These are phyloP conservation scores for Wickerhamia fluorescens DNA, from an alignment of 805 yeast species.

Conservation along the genomic window DNA sequence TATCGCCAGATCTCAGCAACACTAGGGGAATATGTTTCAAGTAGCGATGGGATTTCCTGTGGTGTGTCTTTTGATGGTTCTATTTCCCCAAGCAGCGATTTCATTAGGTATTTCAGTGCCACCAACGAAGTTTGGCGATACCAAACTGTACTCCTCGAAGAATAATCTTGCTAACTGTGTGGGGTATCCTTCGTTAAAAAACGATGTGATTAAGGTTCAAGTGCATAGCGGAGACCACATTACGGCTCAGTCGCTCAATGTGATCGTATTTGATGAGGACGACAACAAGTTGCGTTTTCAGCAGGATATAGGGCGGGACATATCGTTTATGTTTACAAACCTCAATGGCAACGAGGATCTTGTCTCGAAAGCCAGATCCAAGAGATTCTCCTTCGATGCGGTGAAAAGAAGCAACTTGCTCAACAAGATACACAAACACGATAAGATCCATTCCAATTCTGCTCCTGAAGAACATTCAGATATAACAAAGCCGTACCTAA, in stretches of 20 bases:
- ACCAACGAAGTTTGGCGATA: slow-evolving; percentile 26
- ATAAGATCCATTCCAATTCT: not conserved
- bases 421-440: slow-evolving; percentile 4
- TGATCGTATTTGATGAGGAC: slow-evolving; percentile 31
- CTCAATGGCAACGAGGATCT: slow-evolving; percentile 18
- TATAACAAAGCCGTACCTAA: slow-evolving; percentile 19
- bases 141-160: slow-evolving; percentile 20
- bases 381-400: not conserved
- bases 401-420: slow-evolving; percentile 6
- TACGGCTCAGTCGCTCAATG: slow-evolving; percentile 27
- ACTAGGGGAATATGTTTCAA: too few relatives aligned
- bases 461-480: slow-evolving; percentile 10
- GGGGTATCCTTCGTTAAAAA: slow-evolving; percentile 26
- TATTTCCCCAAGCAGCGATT: slow-evolving; percentile 3
- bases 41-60: too few relatives aligned
- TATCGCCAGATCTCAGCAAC: too few relatives aligned
- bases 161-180: slow-evolving; percentile 28
- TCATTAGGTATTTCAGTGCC: slow-evolving; percentile 30
- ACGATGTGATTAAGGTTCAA: slow-evolving; percentile 31
- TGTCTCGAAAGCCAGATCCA: not conserved
- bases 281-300: slow-evolving; percentile 27
- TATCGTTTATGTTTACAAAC: slow-evolving; percentile 30
- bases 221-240: slow-evolving; percentile 24
- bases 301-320: slow-evolving; percentile 22
- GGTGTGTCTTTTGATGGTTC: not conserved